Evolutionary conservation across 192 early-diverging fungal genomes (phyloP), one percentile per base, ranked within the genome.

Genomic region (Spizellomyces sp.): DNA sequence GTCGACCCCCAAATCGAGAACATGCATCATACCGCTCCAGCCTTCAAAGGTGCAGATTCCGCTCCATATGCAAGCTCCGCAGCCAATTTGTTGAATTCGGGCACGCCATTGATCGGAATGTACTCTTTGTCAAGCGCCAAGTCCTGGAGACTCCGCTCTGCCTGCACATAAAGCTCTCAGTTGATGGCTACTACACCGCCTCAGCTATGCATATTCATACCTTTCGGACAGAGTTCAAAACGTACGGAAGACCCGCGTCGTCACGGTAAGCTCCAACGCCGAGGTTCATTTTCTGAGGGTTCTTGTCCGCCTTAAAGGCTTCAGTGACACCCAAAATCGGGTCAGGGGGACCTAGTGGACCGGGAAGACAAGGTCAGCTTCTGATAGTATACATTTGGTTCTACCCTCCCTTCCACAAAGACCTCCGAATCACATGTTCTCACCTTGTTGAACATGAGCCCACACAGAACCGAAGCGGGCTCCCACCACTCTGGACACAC

Each of bases 261-360:
- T 95, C 93, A 76, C 96, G 91, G 83, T 98, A 99, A 50, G 96
- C 98, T 71, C 98, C 98, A 27, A 96, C 96, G 66, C 95, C 96
- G 48, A 99, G 83, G 88, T 98, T 98, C 89, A 99, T 98, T 89
- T 99, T 99, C 74, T 86, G 86, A 10, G 94, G 76, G 75, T 96
- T 89, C 47, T 76, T 83, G 80, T 97, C 94, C 75, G 90, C 91
- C 87, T 93, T 94, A 89, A 92, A 99, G 36, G 94, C 94, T 78
- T 95, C 96, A 60, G 94, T 94, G 73, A 98, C 91, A 27, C 82
- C 81, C 50, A 87, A 79, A 65, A 87, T 87, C 5, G 85, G 76
- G 65, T 87, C 85, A 56, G 85, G 85, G 14, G 85, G 85, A 58
- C 81, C 84, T 78, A 62, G 52, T 15, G 36, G 71, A 14, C 9